These are phyloP conservation scores for Phytophthora fragariae DNA, from an alignment of 352 stramenopile genomes.

Conservation along the genomic window DNA sequence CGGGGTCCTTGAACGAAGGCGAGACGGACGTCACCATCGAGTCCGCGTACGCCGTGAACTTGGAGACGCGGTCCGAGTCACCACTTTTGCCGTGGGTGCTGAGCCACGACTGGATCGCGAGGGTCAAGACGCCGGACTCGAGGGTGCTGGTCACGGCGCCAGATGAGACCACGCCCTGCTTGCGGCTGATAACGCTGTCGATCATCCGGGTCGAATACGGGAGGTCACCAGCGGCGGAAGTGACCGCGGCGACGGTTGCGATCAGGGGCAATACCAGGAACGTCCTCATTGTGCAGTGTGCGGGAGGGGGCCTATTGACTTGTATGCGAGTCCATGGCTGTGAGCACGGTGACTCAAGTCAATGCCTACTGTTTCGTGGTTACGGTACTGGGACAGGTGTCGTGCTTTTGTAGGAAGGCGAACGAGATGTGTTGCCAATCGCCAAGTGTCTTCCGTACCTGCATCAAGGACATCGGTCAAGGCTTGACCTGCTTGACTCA, in stretches of 20 bases:
- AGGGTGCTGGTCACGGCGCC: constrained; percentile 37
- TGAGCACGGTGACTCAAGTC: constrained; percentile 3
- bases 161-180: constrained; percentile 41
- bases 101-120: constrained; percentile 43
- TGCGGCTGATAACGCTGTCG: constrained; percentile 39
- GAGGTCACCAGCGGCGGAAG: constrained; percentile 11
- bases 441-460: constrained; percentile 4
- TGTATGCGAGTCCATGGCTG: not conserved
- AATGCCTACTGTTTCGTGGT: constrained; percentile 6
- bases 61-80: constrained; percentile 26
- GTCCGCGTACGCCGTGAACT: constrained; percentile 34
- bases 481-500: too few relatives aligned
- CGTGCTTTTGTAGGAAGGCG: constrained; percentile 29
- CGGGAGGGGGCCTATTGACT: not conserved
- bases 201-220: constrained; percentile 41
- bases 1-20: constrained; percentile 22
- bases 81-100: constrained; percentile 15
- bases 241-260: constrained; percentile 13
- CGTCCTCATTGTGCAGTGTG: constrained; percentile 20
- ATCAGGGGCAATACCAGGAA: constrained; percentile 22
- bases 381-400: not conserved
- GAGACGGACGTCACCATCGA: constrained; percentile 34
- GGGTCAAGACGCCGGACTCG: constrained; percentile 33
- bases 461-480: too few relatives aligned
- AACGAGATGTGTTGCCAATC: constrained; percentile 35